These are phyloP conservation scores for Plasmodium yoelii DNA, from an alignment of 169 alveolate species.

Conservation along the genomic window DNA sequence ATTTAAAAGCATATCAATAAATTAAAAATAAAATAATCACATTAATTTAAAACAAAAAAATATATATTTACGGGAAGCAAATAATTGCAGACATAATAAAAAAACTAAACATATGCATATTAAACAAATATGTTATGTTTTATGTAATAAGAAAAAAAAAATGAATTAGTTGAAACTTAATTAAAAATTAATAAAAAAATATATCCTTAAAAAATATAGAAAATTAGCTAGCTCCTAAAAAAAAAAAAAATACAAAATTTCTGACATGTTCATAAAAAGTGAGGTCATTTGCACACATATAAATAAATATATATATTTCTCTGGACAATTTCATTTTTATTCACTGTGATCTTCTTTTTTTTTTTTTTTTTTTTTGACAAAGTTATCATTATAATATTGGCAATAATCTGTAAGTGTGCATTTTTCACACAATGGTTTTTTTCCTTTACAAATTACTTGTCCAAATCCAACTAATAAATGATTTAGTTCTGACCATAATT, in stretches of 20 bases:
- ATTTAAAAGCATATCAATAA: too few species aligned
- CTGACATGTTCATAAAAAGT: conserved; percentile 42
- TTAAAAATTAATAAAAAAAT: conserved; percentile 6
- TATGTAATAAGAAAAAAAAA: too few species aligned
- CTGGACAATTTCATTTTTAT: neutral
- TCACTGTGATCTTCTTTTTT: neutral
- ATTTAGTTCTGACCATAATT: conserved; percentile 93
- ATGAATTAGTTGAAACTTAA: too few species aligned
- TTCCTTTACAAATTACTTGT: conserved; percentile 92
- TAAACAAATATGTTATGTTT: too few species aligned
- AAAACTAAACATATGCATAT: too few species aligned
- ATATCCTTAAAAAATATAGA: conserved; percentile 1
- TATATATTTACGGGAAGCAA: too few species aligned
- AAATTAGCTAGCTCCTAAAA: conserved; percentile 10
- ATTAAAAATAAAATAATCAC: too few species aligned
- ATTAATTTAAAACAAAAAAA: too few species aligned
- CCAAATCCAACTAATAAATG: conserved; percentile 96
- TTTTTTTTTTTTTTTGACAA: neutral
- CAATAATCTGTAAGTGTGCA: conserved; percentile 51
- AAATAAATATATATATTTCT: too few species aligned
- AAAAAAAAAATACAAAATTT: conserved; percentile 1
- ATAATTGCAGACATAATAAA: too few species aligned
- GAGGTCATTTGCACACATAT: neutral
- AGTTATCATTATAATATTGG: conserved; percentile 42
- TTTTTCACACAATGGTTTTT: conserved; percentile 79